Base-by-base conservation (phyloP, 208 protist genomes). In the Leishmania braziliensis region DNA sequence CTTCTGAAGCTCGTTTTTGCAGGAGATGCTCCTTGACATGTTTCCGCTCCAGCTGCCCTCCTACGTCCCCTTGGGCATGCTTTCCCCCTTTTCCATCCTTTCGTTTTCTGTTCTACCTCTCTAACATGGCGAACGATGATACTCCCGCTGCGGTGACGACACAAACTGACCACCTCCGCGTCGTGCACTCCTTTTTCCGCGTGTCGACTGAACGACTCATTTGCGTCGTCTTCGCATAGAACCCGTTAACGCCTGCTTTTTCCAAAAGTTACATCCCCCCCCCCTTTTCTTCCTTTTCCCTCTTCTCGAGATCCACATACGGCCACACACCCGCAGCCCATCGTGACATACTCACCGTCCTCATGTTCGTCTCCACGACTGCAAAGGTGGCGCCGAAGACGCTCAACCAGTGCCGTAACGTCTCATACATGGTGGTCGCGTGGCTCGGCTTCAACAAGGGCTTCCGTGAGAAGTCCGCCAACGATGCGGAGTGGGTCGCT, bases 401-500 rank as follows among this genome's bases (percentile, higher is more conserved):
- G 79, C 87, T 98, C 23, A 89, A 96, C 81, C 95, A 98, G 88
- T 90, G 96, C 66, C 93, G 93, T 50, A 96, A 96, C 88, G 89
- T 96, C 71, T 89, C 88, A 39, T 96, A 96, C 86, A 79, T 96
- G n/a, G 87, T 96, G 53, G 89, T 93, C 3, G 95, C 93, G 26
- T 96, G 89, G 89, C 62, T 91, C 54, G 95, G 95, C 76, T 87
- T 95, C 70, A 91, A 93, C 82, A 91, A 89, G 53, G 95, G 95
- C 70, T 94, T 91, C 85, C 79, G 80, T 75, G 91, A 98, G 74
- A 96, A 96, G 87, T 60, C 75, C 5, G 88, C 85, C n/a, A 98
- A 96, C 87, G 93, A 98, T 74, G 86, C 86, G 75, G 80, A 89
- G 78, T 98, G 95, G 95, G 84, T 89, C 18, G 90, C 83, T 18